Evolutionary conservation across 164 flowering plant genomes (phyloP), one percentile per base, ranked within the genome.

Genomic region (Magnolia kwangsiensis): DNA sequence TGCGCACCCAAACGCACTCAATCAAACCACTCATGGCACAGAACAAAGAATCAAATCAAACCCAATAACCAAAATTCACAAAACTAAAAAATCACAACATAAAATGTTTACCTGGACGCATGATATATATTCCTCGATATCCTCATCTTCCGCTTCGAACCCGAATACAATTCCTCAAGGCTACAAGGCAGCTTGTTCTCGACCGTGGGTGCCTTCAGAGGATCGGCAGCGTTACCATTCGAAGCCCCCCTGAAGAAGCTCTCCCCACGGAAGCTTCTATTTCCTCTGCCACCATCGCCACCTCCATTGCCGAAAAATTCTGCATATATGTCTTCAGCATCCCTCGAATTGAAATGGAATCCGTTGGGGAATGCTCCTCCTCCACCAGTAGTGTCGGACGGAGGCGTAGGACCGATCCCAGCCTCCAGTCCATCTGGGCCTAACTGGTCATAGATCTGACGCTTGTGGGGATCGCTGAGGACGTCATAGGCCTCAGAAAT

Each of bases 91-190:
- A 63, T 18, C 69, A 66, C 69, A 66, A 66, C 65, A 63, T 6
- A 63, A 63, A 6, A 21, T 21, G 21, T 16, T 2, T 82, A 82
- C 86, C 86, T 83, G 23, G 68, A 71, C 50, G 73, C 67, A 80
- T 84, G 75, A 5, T 75, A 10, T 13, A 80, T 76, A 63, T 78
- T 80, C 69, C 92, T 86, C 8, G 88, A 88, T 9, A 89, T 86
- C 80, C 83, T 88, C 90, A 89, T 89, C 80, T 87, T 89, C 83
- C 86, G 85, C 5, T 86, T 87, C 8, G 88, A 80, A 13, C 92
- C 92, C 20, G 82, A 78, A 65, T 86, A 89, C 18, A 89, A 77
- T 73, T 89, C 92, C 76, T 86, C 90, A 37, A 89, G 83, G 74
- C 78, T 88, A 67, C 92, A 89, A 1, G 87, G 87, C 75, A 89